These are phyloP conservation scores for Murraya paniculata DNA, from an alignment of 345 rosid species.

Conservation along the genomic window DNA sequence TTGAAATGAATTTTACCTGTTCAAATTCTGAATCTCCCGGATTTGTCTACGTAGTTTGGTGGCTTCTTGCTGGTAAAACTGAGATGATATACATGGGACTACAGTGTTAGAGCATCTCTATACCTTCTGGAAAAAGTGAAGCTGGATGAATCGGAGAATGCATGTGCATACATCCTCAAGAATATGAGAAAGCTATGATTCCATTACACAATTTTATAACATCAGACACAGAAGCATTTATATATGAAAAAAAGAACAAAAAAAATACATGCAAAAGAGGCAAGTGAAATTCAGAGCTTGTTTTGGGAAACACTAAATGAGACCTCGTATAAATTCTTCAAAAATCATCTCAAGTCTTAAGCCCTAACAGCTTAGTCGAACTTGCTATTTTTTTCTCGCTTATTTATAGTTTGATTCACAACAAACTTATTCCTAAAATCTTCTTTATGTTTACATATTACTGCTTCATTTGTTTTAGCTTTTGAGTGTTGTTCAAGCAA, in stretches of 20 bases:
- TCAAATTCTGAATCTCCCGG: slow-evolving; percentile 64
- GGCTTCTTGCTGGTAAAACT: slow-evolving; percentile 93
- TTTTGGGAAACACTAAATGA: not conserved
- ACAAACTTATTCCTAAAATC: not conserved
- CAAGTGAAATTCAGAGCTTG: not conserved
- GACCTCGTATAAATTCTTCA: not conserved
- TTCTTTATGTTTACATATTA: not conserved
- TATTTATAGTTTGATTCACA: not conserved
- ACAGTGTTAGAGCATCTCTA: not conserved
- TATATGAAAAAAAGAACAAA: too few relatives aligned
- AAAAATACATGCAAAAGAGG: not conserved
- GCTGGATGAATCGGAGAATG: not conserved
- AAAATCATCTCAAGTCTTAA: not conserved
- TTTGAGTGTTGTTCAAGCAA: too few relatives aligned
- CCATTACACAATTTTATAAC: not conserved
- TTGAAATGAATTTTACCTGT: slow-evolving; percentile 39
- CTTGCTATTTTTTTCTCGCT: not conserved
- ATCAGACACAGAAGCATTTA: not conserved
- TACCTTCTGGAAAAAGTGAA: not conserved
- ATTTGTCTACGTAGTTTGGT: slow-evolving; percentile 75
- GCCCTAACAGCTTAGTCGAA: not conserved
- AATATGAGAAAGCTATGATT: not conserved
- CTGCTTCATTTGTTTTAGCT: too few relatives aligned
- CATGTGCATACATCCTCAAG: not conserved
- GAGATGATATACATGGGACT: not conserved